A percentile compares a stretch with the other conserved stretches of the same genome.
phyloP scores from a whole-genome alignment of 495 filamentous ascomycete species.

The Lepraria neglecta region DNA sequence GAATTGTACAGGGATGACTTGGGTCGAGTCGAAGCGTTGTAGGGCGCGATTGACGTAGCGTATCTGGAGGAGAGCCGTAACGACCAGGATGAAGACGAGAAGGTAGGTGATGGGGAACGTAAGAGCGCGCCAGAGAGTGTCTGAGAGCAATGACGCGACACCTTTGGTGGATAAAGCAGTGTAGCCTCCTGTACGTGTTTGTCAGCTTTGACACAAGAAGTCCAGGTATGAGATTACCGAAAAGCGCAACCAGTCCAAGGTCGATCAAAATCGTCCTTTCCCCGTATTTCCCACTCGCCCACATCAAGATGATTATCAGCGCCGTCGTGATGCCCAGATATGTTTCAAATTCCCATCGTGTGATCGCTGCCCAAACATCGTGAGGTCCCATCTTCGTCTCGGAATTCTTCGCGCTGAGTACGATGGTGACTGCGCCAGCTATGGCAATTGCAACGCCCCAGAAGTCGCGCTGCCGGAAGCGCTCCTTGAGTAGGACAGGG shows the following conservation, averaged over 20 bases:
- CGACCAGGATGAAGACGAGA: slow-evolving; percentile 66
- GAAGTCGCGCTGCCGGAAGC: slow-evolving; percentile 76
- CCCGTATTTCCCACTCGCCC: slow-evolving; percentile 76
- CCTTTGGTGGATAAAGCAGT: slow-evolving; percentile 95
- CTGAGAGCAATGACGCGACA: slow-evolving; percentile 87
- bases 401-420: slow-evolving; percentile 81
- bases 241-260: slow-evolving; percentile 83
- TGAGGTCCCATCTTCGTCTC: slow-evolving; percentile 88
- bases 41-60: slow-evolving; percentile 92
- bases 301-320: slow-evolving; percentile 69
- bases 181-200: slow-evolving; percentile 63
- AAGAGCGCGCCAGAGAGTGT: slow-evolving; percentile 76
- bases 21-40: slow-evolving; percentile 90
- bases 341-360: slow-evolving; percentile 80
- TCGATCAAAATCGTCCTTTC: slow-evolving; percentile 83
- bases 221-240: slow-evolving; percentile 53
- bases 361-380: slow-evolving; percentile 85
- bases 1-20: slow-evolving; percentile 95
- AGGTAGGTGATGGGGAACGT: slow-evolving; percentile 89
- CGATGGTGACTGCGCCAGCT: slow-evolving; percentile 83
- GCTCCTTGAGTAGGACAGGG: slow-evolving; percentile 84
- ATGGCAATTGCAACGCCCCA: slow-evolving; percentile 82
- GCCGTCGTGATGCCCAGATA: slow-evolving; percentile 71
- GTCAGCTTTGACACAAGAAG: neutral
- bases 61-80: slow-evolving; percentile 88